Evolutionary conservation across 768 basidiomycete species (phyloP), one percentile per base, ranked within the genome.

Genomic region (Strobilomyces dryophilus): DNA sequence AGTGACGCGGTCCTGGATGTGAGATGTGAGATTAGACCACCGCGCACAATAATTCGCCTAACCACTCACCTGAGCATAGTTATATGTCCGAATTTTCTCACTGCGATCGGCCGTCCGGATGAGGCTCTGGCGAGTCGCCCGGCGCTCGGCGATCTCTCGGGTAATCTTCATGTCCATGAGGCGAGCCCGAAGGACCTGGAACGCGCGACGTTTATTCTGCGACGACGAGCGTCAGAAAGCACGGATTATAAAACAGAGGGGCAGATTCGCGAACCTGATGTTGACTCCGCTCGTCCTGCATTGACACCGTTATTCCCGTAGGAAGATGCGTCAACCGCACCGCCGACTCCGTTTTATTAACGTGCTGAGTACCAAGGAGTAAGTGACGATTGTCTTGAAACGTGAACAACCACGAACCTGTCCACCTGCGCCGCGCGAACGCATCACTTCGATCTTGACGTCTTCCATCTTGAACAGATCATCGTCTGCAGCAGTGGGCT

Each of bases 271-370:
- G 17, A 52, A 92, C 92, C 75, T 92, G 88, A 68, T 98, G 95
- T 64, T 99, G 97, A 66, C 88, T 92, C 7, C 97, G 82, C 60
- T 95, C 93, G 63, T 99, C 95, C 73, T 99, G 97, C 91, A 98
- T 98, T 8, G 93, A 94, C 9, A 98, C 95, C 1, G 87, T 89
- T 50, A 98, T 86, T 0, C 95, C 94, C 4, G 92, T 89, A 1
- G 97, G 95, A 14, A 89, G 72, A 62, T 99, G 97, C 0, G 93
- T 95, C 42, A 98, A 70, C 1, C 97, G 85, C 20, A 99, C 94
- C 3, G 97, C 95, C 3, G 95, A 98, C 71, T 99, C 97, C 0
- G 97, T 98, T 78, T 88, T 92, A 73, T 99, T 99, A 63, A 98
- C 97, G 71, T 98, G 95, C 88, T 98, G 54, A 5, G 12, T 17